These are phyloP conservation scores for Ceratocystis eucalypticola DNA, from an alignment of 2,329 filamentous ascomycete species.

Conservation along the genomic window DNA sequence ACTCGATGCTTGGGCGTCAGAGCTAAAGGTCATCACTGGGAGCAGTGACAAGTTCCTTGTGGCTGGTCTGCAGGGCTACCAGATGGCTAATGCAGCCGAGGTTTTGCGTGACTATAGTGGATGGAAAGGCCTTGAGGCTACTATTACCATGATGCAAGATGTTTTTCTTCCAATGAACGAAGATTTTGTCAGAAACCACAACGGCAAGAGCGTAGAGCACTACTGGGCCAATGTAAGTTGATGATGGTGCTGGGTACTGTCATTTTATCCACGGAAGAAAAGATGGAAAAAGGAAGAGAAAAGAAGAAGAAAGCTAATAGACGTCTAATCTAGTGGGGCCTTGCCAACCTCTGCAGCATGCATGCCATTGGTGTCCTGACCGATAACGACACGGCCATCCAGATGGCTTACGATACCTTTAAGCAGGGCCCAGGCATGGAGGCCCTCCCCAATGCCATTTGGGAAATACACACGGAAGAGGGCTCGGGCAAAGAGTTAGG, in stretches of 20 bases:
- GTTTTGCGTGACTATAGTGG: constrained; percentile 27
- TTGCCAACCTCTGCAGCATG: neutral
- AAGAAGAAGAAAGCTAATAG: neutral
- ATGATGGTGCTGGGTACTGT: neutral
- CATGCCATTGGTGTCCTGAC: neutral
- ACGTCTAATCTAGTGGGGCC: neutral
- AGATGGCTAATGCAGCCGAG: constrained; percentile 35
- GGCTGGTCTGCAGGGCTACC: constrained; percentile 33
- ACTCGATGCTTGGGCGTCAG: constrained; percentile 29
- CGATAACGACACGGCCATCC: neutral
- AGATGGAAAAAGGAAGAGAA: too few relatives aligned
- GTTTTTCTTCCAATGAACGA: constrained; percentile 22
- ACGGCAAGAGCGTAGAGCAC: neutral
- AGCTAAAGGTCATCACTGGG: constrained; percentile 26
- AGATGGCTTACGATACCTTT: neutral
- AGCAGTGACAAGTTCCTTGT: constrained; percentile 29
- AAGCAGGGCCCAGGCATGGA: neutral
- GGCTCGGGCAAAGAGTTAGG: neutral
- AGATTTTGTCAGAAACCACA: neutral
- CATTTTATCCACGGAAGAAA: too few relatives aligned
- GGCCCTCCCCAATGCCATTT: neutral
- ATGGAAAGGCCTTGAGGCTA: constrained; percentile 18
- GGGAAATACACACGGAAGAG: neutral
- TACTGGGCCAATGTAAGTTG: neutral
- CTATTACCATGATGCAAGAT: constrained; percentile 23